A percentile compares a stretch with the other conserved stretches of the same genome.
These are phyloP conservation scores for Margaritispora aquatica DNA, from an alignment of 495 filamentous ascomycete species.

Conservation along the genomic window DNA sequence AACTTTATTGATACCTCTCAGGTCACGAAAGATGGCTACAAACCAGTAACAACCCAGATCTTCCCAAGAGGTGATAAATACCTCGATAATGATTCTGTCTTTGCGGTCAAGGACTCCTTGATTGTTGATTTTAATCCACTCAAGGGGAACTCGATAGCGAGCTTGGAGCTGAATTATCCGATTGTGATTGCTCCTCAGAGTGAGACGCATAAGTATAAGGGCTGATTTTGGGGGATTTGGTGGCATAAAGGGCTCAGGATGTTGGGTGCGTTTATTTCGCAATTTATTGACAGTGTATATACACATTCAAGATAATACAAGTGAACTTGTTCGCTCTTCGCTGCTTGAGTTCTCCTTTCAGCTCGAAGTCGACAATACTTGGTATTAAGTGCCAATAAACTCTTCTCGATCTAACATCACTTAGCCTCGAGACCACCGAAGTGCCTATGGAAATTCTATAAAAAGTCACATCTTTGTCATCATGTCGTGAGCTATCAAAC, in stretches of 20 bases:
- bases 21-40: conserved; percentile 37
- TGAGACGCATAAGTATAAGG: not conserved
- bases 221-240: not conserved
- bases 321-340: too few species aligned
- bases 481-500: too few species aligned
- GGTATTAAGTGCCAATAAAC: too few species aligned
- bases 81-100: conserved; percentile 56
- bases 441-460: too few species aligned
- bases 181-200: conserved; percentile 3
- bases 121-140: conserved; percentile 57
- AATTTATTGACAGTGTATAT: too few species aligned
- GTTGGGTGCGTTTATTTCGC: too few species aligned
- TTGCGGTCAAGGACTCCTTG: conserved; percentile 60
- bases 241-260: not conserved
- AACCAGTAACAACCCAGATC: conserved; percentile 57
- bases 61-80: conserved; percentile 58
- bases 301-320: too few species aligned
- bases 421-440: too few species aligned
- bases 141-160: conserved; percentile 52
- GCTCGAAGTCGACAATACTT: too few species aligned
- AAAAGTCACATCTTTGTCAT: too few species aligned
- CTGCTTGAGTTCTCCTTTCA: too few species aligned
- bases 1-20: not conserved
- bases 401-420: too few species aligned
- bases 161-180: conserved; percentile 59